phyloP scores from a whole-genome alignment of 1,139 yeast species.

The Suhomyces bribrorum region DNA sequence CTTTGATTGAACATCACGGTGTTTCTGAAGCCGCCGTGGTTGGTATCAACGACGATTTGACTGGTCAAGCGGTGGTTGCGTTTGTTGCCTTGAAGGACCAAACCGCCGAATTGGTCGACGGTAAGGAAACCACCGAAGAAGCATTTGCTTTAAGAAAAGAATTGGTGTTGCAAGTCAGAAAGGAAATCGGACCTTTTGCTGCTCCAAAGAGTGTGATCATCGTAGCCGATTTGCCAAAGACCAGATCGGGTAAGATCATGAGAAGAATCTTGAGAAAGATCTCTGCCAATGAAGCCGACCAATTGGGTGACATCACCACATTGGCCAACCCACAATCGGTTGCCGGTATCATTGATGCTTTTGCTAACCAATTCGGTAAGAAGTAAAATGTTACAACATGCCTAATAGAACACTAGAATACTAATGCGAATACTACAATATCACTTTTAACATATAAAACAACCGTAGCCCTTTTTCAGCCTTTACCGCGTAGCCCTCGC shows the following conservation, averaged over 20 bases:
- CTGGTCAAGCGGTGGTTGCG: slow-evolving; percentile 97
- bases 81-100: slow-evolving; percentile 82
- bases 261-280: slow-evolving; percentile 95
- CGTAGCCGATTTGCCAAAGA: slow-evolving; percentile 92
- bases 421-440: neutral
- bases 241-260: slow-evolving; percentile 98
- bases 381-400: slow-evolving; percentile 29
- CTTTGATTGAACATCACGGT: slow-evolving; percentile 72
- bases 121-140: slow-evolving; percentile 50
- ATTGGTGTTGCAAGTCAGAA: slow-evolving; percentile 83
- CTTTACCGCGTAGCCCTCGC: no score
- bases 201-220: slow-evolving; percentile 91
- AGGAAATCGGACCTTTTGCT: slow-evolving; percentile 96
- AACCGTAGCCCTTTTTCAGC: no score
- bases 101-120: slow-evolving; percentile 38
- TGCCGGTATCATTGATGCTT: slow-evolving; percentile 63
- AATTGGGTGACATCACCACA: slow-evolving; percentile 90
- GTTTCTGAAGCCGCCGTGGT: slow-evolving; percentile 96
- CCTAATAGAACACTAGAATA: no score
- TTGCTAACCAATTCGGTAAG: slow-evolving; percentile 51
- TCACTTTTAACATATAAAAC: neutral
- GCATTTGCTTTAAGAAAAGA: slow-evolving; percentile 72
- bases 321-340: slow-evolving; percentile 87
- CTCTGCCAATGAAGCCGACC: slow-evolving; percentile 85
- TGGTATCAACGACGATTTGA: slow-evolving; percentile 90